phyloP scores from a whole-genome alignment of 208 protist species.

The Acanthamoeba culbertsoni region DNA sequence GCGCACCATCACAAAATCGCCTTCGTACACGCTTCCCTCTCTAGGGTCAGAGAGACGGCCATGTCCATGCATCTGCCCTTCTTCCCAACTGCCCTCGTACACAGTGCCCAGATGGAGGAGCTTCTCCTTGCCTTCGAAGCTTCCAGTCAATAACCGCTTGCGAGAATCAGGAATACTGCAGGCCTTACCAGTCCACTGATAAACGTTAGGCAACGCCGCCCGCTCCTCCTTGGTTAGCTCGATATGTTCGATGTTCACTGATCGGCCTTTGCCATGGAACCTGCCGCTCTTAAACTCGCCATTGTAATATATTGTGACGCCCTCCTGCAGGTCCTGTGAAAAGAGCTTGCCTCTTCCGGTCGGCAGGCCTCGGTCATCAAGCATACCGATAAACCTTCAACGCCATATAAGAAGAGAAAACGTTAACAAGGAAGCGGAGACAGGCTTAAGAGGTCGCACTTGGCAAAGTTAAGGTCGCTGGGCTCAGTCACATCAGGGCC shows the following conservation, averaged over 20 bases:
- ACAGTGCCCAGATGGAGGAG: neutral
- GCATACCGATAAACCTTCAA: neutral
- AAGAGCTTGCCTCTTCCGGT: neutral
- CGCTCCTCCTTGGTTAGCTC: neutral
- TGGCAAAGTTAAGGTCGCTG: neutral
- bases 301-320: neutral
- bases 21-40: neutral
- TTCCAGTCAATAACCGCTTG: no score
- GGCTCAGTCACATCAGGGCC: neutral
- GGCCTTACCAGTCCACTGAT: neutral
- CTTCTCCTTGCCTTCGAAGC: neutral
- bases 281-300: slow-evolving; percentile 28
- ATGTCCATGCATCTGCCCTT: neutral
- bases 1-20: neutral
- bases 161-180: neutral
- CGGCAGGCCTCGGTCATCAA: neutral
- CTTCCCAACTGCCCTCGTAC: slow-evolving; percentile 17
- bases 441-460: neutral
- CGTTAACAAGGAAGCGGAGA: neutral
- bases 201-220: neutral
- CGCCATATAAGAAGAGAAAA: neutral
- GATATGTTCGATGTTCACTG: neutral
- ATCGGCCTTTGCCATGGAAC: slow-evolving; percentile 2
- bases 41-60: neutral
- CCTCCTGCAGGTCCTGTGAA: neutral